Evolutionary conservation across 2,329 filamentous ascomycete species (phyloP).

Genomic region (Rhinocladiella mackenziei): DNA sequence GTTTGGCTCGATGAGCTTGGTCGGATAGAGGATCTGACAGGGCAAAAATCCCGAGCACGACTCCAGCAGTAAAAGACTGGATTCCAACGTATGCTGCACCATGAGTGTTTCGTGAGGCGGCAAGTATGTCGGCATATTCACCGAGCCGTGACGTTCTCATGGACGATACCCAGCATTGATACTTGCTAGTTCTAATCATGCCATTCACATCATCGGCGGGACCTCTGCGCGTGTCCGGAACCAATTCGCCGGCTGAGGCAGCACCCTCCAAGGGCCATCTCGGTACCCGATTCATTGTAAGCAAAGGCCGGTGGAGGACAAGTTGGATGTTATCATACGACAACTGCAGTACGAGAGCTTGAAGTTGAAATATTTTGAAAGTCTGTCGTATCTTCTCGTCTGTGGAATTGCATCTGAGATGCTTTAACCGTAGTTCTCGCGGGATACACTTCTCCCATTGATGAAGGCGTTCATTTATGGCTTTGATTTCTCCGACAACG

Average conservation of each 20-base stretch:
- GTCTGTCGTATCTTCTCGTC: conserved; percentile 6
- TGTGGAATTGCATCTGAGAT: conserved; percentile 4
- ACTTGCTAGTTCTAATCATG: conserved; percentile 22
- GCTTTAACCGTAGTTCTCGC: conserved; percentile 16
- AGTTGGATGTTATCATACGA: conserved; percentile 45
- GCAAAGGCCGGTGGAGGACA: conserved; percentile 41
- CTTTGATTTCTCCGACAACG: conserved; percentile 14
- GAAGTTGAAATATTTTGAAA: conserved; percentile 30
- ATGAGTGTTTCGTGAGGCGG: conserved; percentile 41
- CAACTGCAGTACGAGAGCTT: conserved; percentile 41
- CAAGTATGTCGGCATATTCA: conserved; percentile 31
- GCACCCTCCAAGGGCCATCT: conserved; percentile 3
- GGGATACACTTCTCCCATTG: conserved; percentile 21
- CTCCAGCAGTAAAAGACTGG: conserved; percentile 45
- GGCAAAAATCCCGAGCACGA: conserved; percentile 44
- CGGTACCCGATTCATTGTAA: conserved; percentile 30
- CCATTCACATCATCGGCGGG: conserved; percentile 5
- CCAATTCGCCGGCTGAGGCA: background rate
- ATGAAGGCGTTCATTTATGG: conserved; percentile 14
- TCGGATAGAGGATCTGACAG: conserved; percentile 44
- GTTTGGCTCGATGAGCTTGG: conserved; percentile 42
- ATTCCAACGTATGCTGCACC: conserved; percentile 44
- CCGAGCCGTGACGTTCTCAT: conserved; percentile 39
- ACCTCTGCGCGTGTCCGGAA: background rate
- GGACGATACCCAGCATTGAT: conserved; percentile 35